These are phyloP conservation scores for Sclerotiophoma versabilis DNA, from an alignment of 2,329 filamentous ascomycete genomes.

Conservation along the genomic window DNA sequence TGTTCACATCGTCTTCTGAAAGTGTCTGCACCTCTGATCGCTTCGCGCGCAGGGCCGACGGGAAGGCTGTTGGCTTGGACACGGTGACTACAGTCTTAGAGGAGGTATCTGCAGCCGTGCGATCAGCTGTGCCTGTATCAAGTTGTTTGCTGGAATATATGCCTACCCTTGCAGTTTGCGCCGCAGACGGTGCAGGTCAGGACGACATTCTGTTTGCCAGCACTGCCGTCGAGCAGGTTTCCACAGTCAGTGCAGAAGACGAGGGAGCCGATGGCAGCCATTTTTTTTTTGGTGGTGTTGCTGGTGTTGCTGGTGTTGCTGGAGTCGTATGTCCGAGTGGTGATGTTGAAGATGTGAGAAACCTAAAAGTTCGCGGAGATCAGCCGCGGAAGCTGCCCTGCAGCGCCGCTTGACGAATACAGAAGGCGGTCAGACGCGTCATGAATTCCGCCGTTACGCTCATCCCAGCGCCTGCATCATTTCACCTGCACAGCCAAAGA, in stretches of 20 bases:
- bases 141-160: neutral
- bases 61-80: slow-evolving; percentile 90
- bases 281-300: slow-evolving; percentile 50
- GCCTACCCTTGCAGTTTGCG: slow-evolving; percentile 78
- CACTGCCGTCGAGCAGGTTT: slow-evolving; percentile 83
- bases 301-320: slow-evolving; percentile 1
- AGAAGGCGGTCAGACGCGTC: slow-evolving; percentile 41
- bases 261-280: slow-evolving; percentile 89
- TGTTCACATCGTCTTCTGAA: slow-evolving; percentile 77
- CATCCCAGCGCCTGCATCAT: slow-evolving; percentile 2
- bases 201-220: slow-evolving; percentile 76
- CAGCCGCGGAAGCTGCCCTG: slow-evolving; percentile 20
- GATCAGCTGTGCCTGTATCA: slow-evolving; percentile 6
- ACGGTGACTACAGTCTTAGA: slow-evolving; percentile 79
- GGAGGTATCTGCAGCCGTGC: slow-evolving; percentile 35
- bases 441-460: slow-evolving; percentile 12
- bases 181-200: slow-evolving; percentile 87
- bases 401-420: slow-evolving; percentile 25
- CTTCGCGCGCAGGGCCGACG: slow-evolving; percentile 86
- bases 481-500: slow-evolving; percentile 1
- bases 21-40: slow-evolving; percentile 84
- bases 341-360: slow-evolving; percentile 15
- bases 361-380: slow-evolving; percentile 31
- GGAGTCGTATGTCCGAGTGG: slow-evolving; percentile 4
- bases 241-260: slow-evolving; percentile 95